Conservation (phyloP, 164 flowering plant species). For the Echeveria elegans region DNA sequence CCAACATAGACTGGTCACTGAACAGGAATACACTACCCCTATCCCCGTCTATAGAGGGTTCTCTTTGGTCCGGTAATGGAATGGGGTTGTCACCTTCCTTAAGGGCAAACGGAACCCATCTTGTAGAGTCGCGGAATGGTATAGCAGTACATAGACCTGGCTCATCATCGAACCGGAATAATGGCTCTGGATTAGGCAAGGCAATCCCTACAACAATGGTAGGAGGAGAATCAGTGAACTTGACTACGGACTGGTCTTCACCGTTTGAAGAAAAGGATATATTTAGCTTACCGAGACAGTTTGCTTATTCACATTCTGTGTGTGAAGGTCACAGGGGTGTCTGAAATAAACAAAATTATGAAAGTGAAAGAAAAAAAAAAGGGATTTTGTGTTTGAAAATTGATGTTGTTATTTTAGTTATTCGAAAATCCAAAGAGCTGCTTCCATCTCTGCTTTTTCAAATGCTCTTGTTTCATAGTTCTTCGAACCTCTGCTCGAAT, state of each 20-base stretch:
- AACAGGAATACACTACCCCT: constrained; percentile 19
- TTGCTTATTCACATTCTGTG: too few species aligned
- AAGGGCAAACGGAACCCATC: background rate
- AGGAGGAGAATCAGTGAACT: constrained; percentile 10
- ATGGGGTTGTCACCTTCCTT: background rate
- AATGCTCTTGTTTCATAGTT: too few species aligned
- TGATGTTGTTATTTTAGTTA: background rate
- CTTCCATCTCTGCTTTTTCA: too few species aligned
- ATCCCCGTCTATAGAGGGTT: constrained; percentile 20
- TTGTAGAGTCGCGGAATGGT: background rate
- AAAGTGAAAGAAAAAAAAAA: too few species aligned
- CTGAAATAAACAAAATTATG: background rate
- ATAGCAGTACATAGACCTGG: background rate
- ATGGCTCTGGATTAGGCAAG: background rate
- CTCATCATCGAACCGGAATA: background rate
- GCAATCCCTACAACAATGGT: background rate
- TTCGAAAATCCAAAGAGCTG: too few species aligned
- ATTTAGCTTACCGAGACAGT: too few species aligned
- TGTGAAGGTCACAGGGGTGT: background rate
- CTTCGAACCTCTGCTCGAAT: too few species aligned
- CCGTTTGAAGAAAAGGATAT: too few species aligned
- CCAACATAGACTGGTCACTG: constrained; percentile 67
- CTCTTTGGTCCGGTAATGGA: constrained; percentile 22
- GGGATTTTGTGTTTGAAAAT: background rate
- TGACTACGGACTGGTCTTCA: background rate